Conservation (phyloP, 805 yeast species). For the Zygosaccharomyces bailii region DNA sequence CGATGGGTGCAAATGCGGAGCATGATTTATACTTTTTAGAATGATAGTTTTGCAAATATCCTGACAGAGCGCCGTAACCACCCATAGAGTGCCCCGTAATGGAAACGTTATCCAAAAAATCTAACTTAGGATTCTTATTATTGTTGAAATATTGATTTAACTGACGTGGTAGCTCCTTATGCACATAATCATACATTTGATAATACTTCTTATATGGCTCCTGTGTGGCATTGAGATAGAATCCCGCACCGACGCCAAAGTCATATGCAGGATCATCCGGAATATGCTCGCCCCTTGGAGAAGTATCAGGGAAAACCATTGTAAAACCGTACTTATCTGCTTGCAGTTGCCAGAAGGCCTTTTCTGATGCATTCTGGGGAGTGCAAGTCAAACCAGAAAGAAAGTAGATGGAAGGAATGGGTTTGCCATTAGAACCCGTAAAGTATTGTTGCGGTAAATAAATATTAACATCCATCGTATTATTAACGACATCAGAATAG, state of each 20-base stretch:
- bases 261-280: constrained; percentile 86
- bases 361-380: constrained; percentile 89
- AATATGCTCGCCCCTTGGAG: constrained; percentile 79
- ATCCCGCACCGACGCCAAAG: constrained; percentile 94
- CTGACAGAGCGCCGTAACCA: constrained; percentile 84
- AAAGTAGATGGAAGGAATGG: constrained; percentile 72
- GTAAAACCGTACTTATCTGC: constrained; percentile 84
- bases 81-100: constrained; percentile 99
- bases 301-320: constrained; percentile 91
- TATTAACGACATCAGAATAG: constrained; percentile 57
- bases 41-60: constrained; percentile 65
- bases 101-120: constrained; percentile 56
- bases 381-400: constrained; percentile 91
- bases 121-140: constrained; percentile 45
- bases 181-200: constrained; percentile 82
- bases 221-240: constrained; percentile 80
- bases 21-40: constrained; percentile 60
- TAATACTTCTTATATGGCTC: constrained; percentile 71
- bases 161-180: constrained; percentile 60
- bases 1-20: constrained; percentile 87
- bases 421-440: constrained; percentile 14
- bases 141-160: constrained; percentile 40
- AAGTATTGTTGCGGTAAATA: constrained; percentile 63
- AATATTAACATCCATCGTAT: constrained; percentile 80
- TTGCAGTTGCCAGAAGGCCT: constrained; percentile 80